Base-by-base conservation (phyloP, 352 stramenopile species). In the Aphanomyces stellatus region DNA sequence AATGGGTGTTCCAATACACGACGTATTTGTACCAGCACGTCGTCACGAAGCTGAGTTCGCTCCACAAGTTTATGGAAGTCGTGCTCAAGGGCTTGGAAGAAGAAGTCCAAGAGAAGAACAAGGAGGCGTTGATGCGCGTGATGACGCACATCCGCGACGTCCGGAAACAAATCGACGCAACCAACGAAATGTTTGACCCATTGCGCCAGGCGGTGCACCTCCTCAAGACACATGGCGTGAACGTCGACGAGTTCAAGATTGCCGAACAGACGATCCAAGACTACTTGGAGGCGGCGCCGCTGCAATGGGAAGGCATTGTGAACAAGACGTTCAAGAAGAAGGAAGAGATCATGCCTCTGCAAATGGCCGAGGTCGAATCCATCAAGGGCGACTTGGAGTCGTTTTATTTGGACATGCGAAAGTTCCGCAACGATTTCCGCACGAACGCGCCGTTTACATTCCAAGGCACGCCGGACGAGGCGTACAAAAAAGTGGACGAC, bases 321-420 rank as follows among this genome's bases (percentile, higher is more conserved):
- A 99, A 98, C 75, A 98, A 98, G 72, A 98, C 95, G 22, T 99
- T 98, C 74, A 96, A 97, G 71, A 98, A 98, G 72, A 99, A 99
- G 66, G 96, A 99, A 75, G 93, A 98, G 70, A 99, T 99, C 65
- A 86, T 98, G 77, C 94, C 94, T 4, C 81, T 99, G 43, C 96
- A 99, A 79, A 98, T 98, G 85, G 79, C 91, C 17, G 93, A 98
- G 63, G 91, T 98, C 13, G 90, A 98, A 64, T 85, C 82, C 27
- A 96, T 98, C 65, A 98, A 98, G 66, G 75, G 90, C 41, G 90
- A 98, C 24, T 76, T 98, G 0, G 93, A 98, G 70, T 79, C 91
- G 7, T 98, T 98, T 74, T 98, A 96, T 73, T 61, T 90, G 24
- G 81, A 91, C 11, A 97, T 98, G 79, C 84, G 94, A 71, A 88